These are phyloP conservation scores for Teratosphaeria gauchensis DNA, from an alignment of 2,329 filamentous ascomycete species.

Conservation along the genomic window DNA sequence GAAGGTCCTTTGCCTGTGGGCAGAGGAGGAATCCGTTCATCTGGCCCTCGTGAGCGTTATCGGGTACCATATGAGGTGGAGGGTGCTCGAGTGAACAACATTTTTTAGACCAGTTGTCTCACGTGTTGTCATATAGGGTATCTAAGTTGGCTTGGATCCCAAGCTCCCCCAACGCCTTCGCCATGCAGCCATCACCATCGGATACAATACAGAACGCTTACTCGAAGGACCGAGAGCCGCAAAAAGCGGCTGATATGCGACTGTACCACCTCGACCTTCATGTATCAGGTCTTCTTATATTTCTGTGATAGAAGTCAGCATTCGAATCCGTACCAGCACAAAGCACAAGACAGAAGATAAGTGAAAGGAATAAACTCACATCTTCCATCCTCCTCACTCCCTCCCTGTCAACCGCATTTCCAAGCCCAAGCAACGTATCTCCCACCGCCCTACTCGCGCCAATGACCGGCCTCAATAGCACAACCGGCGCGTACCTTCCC, in stretches of 20 bases:
- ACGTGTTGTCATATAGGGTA: neutral
- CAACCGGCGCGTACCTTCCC: slow-evolving; percentile 74
- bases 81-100: no score
- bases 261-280: neutral
- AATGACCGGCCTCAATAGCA: slow-evolving; percentile 82
- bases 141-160: neutral
- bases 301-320: neutral
- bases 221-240: no score
- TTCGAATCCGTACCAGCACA: neutral
- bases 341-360: neutral
- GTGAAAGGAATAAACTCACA: slow-evolving; percentile 48
- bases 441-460: slow-evolving; percentile 82
- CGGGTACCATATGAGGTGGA: no score
- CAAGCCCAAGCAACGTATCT: slow-evolving; percentile 82
- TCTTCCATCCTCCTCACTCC: slow-evolving; percentile 77
- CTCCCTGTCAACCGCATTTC: slow-evolving; percentile 77
- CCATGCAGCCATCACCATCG: neutral
- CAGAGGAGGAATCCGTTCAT: neutral
- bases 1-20: neutral
- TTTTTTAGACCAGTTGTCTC: no score
- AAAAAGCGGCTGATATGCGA: neutral
- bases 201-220: neutral
- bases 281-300: neutral
- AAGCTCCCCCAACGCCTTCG: neutral
- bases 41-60: neutral